These are phyloP conservation scores for Pseudocercospora crystallina DNA, from an alignment of 2,329 filamentous ascomycete genomes.

Conservation along the genomic window DNA sequence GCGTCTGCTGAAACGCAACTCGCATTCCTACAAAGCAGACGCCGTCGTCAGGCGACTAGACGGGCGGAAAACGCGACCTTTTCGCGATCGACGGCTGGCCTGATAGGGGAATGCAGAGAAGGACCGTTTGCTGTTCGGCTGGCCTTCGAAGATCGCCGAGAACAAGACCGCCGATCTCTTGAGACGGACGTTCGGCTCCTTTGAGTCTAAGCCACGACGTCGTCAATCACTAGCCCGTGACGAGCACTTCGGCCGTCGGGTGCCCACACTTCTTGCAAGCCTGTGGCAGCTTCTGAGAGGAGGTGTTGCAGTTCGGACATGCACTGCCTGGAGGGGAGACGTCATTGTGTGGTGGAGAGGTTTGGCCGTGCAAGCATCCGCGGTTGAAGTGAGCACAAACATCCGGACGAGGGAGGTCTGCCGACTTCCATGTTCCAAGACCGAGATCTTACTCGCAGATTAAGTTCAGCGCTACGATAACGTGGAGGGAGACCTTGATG, in stretches of 20 bases:
- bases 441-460: no score
- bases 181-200: constrained; percentile 1
- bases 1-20: not conserved
- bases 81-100: not conserved
- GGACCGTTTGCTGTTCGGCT: no score
- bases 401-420: no score
- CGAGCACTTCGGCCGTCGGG: not conserved
- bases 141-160: not conserved
- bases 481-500: no score
- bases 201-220: constrained; percentile 2
- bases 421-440: not conserved
- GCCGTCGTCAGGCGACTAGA: not conserved
- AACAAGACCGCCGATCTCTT: constrained; percentile 3
- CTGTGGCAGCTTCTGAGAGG: not conserved
- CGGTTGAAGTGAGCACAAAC: no score
- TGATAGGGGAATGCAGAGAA: not conserved
- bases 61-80: not conserved
- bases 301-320: not conserved
- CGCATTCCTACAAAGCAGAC: not conserved
- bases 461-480: no score
- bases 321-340: not conserved
- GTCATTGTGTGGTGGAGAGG: not conserved
- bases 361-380: not conserved
- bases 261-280: not conserved
- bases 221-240: not conserved